A percentile compares a stretch with the other conserved stretches of the same genome.
Conservation (phyloP, 768 basidiomycete species). For the Pisolithus marmoratus region DNA sequence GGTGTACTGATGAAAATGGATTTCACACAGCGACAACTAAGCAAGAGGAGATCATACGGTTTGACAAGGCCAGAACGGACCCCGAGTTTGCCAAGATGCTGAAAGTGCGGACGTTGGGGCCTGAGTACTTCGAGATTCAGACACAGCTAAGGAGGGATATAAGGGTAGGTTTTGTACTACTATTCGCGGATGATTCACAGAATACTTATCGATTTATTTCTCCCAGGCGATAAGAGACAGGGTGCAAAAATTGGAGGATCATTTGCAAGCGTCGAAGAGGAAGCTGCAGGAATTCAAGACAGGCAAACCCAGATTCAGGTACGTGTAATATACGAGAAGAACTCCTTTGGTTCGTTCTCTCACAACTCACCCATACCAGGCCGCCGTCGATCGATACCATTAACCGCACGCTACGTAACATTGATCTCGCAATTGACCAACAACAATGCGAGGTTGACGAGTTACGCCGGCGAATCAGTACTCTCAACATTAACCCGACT, state of each 20-base stretch:
- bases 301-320: slow-evolving; percentile 62
- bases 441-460: slow-evolving; percentile 49
- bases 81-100: slow-evolving; percentile 73
- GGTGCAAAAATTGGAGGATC: slow-evolving; percentile 73
- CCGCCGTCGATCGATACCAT: slow-evolving; percentile 83
- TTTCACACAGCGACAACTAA: slow-evolving; percentile 61
- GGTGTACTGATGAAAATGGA: not conserved
- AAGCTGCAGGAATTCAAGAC: slow-evolving; percentile 55
- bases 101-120: slow-evolving; percentile 71
- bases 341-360: not conserved
- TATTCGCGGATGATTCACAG: slow-evolving; percentile 5
- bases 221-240: slow-evolving; percentile 62
- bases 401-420: slow-evolving; percentile 77
- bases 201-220: not conserved
- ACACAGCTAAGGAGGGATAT: slow-evolving; percentile 66
- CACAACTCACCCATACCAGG: slow-evolving; percentile 34
- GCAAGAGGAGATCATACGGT: slow-evolving; percentile 77
- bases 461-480: slow-evolving; percentile 48
- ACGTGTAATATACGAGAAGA: slow-evolving; percentile 15
- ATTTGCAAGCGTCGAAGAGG: slow-evolving; percentile 65
- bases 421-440: slow-evolving; percentile 65
- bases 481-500: slow-evolving; percentile 36
- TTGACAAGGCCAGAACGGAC: slow-evolving; percentile 73
- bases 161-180: slow-evolving; percentile 42
- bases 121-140: slow-evolving; percentile 84